Conservation (phyloP, 73 alveolate species). For the Paramecium sonneborni region DNA sequence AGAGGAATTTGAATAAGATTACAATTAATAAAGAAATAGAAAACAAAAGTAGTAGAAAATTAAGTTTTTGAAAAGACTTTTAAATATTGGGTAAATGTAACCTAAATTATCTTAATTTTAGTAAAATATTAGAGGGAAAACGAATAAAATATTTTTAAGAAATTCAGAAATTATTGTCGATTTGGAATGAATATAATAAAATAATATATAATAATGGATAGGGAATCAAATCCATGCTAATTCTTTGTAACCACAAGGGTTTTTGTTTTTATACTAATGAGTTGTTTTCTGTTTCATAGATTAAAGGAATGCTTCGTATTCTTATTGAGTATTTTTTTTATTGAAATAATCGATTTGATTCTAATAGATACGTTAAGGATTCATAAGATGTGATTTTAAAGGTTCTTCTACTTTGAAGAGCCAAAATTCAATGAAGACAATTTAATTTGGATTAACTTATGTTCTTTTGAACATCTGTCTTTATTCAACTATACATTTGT, state of each 20-base stretch:
- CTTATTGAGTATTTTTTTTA: background rate
- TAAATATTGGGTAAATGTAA: background rate
- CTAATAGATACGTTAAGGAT: slow-evolving; percentile 21
- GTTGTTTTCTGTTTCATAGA: background rate
- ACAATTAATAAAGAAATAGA: background rate
- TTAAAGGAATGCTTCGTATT: background rate
- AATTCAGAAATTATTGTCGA: background rate
- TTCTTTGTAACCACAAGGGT: slow-evolving; percentile 15
- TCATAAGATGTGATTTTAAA: background rate
- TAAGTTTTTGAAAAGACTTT: background rate
- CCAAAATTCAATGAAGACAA: slow-evolving; percentile 18
- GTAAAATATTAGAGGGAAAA: background rate
- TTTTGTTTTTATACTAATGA: background rate
- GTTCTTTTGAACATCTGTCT: slow-evolving; percentile 48
- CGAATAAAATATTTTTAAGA: background rate
- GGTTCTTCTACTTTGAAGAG: slow-evolving; percentile 19
- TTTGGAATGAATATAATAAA: background rate
- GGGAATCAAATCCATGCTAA: slow-evolving; percentile 5
- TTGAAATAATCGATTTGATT: slow-evolving; percentile 42
- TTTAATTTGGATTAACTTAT: slow-evolving; percentile 17
- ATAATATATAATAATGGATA: background rate
- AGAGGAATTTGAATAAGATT: too few relatives aligned
- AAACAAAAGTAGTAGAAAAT: background rate
- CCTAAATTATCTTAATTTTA: background rate
- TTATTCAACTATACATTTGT: slow-evolving; percentile 17